Percentiles rank a stretch among this genome's conserved stretches.
phyloP scores from a whole-genome alignment of 2,329 filamentous ascomycete species.

The Paecilomyces dactylethromorphus region DNA sequence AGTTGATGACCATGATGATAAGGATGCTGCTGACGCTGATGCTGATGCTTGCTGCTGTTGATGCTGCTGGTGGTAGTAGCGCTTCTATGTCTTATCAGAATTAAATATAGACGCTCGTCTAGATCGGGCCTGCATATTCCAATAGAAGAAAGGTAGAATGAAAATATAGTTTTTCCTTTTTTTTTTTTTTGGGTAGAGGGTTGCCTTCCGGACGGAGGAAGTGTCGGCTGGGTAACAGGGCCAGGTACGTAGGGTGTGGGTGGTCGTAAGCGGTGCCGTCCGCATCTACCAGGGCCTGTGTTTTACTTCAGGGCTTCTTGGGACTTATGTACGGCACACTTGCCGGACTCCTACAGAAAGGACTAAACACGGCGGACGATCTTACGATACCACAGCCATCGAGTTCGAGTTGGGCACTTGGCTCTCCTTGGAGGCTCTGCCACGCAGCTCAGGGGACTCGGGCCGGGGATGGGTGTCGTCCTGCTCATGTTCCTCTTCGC shows the following conservation, averaged over 20 bases:
- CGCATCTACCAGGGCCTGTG: neutral
- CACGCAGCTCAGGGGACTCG: neutral
- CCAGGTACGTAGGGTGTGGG: neutral
- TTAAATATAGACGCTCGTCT: neutral
- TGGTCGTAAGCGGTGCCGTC: neutral
- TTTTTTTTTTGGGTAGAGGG: neutral
- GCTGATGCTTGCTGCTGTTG: neutral
- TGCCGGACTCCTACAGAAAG: neutral
- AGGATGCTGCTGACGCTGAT: neutral
- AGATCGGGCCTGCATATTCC: neutral
- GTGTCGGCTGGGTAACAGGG: neutral
- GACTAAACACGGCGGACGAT: neutral
- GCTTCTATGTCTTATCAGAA: neutral
- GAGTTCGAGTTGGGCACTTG: neutral
- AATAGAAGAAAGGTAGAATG: neutral
- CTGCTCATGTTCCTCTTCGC: slow-evolving; percentile 32
- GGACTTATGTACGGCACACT: neutral
- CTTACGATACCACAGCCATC: neutral
- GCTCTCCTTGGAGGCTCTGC: neutral
- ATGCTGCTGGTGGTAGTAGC: neutral
- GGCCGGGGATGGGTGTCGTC: neutral
- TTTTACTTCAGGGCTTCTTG: neutral
- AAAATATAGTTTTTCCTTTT: neutral
- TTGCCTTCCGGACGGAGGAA: neutral
- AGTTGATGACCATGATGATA: neutral